Percentiles rank a stretch among this genome's conserved stretches.
Conservation (phyloP, 192 early-diverging fungal genomes). For the Coemansia sp. region DNA sequence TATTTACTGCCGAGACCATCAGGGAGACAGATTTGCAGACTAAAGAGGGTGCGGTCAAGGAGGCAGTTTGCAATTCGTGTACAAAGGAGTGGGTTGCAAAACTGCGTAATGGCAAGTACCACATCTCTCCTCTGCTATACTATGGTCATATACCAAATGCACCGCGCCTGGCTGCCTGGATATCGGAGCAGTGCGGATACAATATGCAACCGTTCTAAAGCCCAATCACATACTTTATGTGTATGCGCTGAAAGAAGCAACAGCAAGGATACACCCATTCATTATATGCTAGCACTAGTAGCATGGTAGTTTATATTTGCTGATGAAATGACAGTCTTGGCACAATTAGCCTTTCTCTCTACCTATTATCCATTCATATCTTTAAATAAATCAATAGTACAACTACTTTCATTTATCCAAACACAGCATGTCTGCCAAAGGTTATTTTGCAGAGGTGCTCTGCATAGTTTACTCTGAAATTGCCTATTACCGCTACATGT, state of each 20-base stretch:
- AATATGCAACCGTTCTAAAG: conserved; percentile 18
- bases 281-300: too few relatives aligned
- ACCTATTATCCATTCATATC: too few relatives aligned
- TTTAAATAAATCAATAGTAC: neutral
- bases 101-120: conserved; percentile 19
- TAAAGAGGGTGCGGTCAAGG: conserved; percentile 1
- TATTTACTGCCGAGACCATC: conserved; percentile 36
- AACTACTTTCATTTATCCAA: neutral
- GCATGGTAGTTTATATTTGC: too few relatives aligned
- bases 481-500: conserved; percentile 35
- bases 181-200: conserved; percentile 44
- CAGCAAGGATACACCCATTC: too few relatives aligned
- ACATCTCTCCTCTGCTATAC: conserved; percentile 39
- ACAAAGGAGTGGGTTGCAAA: conserved; percentile 33
- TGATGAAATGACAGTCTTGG: too few relatives aligned
- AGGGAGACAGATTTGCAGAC: conserved; percentile 12
- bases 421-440: conserved; percentile 1
- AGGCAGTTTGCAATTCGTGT: conserved; percentile 29
- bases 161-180: conserved; percentile 36
- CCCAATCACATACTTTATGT: too few relatives aligned
- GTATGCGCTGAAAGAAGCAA: too few relatives aligned
- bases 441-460: conserved; percentile 13
- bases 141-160: conserved; percentile 49
- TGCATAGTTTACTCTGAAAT: conserved; percentile 34
- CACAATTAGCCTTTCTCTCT: too few relatives aligned